Conservation (phyloP, 2,329 filamentous ascomycete genomes). For the Colletotrichum karsti region DNA sequence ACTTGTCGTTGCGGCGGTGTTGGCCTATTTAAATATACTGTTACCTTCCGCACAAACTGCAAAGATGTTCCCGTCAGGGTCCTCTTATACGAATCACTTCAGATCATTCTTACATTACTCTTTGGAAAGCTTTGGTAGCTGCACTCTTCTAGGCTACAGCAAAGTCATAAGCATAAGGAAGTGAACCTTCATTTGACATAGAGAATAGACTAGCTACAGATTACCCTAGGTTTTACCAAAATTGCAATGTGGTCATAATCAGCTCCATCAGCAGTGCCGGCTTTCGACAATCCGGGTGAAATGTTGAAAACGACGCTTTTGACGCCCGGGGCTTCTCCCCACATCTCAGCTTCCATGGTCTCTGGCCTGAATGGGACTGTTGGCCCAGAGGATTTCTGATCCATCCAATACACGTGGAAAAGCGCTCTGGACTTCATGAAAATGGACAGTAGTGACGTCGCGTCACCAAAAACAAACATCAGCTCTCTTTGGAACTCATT, state of each 20-base stretch:
- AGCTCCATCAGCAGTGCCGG: slow-evolving; percentile 26
- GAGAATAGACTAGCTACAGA: slow-evolving; percentile 2
- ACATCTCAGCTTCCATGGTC: background rate
- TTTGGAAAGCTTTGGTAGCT: too few relatives aligned
- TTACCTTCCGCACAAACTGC: too few relatives aligned
- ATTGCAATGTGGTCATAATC: slow-evolving; percentile 4
- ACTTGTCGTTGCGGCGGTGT: too few relatives aligned
- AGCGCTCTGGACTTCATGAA: slow-evolving; percentile 1
- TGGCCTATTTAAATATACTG: too few relatives aligned
- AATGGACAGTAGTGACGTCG: background rate
- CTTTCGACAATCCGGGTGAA: background rate
- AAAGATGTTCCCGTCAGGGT: too few relatives aligned
- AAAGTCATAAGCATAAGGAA: too few relatives aligned
- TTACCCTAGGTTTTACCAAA: slow-evolving; percentile 2
- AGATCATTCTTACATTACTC: too few relatives aligned
- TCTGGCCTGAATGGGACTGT: background rate
- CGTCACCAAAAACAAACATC: background rate
- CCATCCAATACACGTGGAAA: background rate
- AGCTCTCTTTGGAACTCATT: background rate
- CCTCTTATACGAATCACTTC: too few relatives aligned
- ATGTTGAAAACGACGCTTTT: background rate
- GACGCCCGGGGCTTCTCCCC: background rate
- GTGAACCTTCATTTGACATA: too few relatives aligned
- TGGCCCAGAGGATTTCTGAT: background rate
- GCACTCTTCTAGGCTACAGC: too few relatives aligned